Conservation (phyloP, 441 rosid species). For the Adansonia rubrostipa region DNA sequence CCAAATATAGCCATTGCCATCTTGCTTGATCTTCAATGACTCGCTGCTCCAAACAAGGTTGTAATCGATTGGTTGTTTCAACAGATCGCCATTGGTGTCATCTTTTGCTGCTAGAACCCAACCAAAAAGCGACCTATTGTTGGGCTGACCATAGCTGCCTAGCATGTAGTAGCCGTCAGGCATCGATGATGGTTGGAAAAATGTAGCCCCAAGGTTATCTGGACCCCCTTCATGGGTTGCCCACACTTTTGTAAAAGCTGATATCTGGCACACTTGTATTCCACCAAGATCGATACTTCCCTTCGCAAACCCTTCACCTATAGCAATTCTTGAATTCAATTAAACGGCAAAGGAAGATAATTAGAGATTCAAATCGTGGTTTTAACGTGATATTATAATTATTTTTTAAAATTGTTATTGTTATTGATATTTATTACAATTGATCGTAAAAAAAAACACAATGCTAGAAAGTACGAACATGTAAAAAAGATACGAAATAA, state of each 20-base stretch:
- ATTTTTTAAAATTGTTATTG: no score
- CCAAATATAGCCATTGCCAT: conserved; percentile 67
- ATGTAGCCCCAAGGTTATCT: conserved; percentile 71
- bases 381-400: no score
- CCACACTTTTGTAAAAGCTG: conserved; percentile 74
- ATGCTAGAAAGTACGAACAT: no score
- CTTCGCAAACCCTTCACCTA: conserved; percentile 35
- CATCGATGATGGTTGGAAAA: conserved; percentile 65
- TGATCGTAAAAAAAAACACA: no score
- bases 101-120: conserved; percentile 65
- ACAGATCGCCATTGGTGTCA: not conserved
- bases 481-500: no score
- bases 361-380: no score
- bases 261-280: conserved; percentile 27
- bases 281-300: no score
- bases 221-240: conserved; percentile 71
- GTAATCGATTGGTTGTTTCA: conserved; percentile 67
- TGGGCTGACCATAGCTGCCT: conserved; percentile 74
- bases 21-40: conserved; percentile 61
- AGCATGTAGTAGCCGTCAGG: conserved; percentile 62
- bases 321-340: not conserved
- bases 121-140: conserved; percentile 58
- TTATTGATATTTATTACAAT: no score
- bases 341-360: no score
- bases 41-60: conserved; percentile 77